Evolutionary conservation across 2,329 filamentous ascomycete species (phyloP).

Genomic region (Monilinia polystroma): DNA sequence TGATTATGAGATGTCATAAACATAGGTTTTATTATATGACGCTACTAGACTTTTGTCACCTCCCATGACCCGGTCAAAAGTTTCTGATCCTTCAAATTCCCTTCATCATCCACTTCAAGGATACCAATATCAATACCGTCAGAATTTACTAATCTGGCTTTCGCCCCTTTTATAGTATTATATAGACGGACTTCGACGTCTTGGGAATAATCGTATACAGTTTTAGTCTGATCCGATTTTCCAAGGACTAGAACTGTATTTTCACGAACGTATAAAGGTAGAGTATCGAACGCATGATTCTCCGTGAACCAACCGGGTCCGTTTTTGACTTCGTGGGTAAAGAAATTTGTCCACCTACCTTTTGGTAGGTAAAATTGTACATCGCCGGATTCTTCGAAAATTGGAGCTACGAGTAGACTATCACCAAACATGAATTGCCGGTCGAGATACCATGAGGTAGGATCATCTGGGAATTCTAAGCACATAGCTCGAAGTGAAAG

Average conservation of each 20-base stretch:
- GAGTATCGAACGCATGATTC: constrained; percentile 48
- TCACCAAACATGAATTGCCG: constrained; percentile 61
- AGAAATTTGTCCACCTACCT: constrained; percentile 52
- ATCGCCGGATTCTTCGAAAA: constrained; percentile 55
- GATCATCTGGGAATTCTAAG: constrained; percentile 59
- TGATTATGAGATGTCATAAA: not conserved
- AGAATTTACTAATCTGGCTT: constrained; percentile 45
- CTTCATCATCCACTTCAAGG: constrained; percentile 44
- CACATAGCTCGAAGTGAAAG: constrained; percentile 57
- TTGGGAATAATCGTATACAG: constrained; percentile 38
- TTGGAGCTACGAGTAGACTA: constrained; percentile 56
- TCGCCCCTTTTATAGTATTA: constrained; percentile 45
- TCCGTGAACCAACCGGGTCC: constrained; percentile 49
- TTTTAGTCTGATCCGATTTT: constrained; percentile 34
- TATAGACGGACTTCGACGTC: constrained; percentile 49
- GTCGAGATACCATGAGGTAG: constrained; percentile 57
- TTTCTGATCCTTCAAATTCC: constrained; percentile 44
- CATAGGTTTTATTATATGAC: not conserved
- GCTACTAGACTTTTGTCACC: constrained; percentile 17
- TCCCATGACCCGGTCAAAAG: constrained; percentile 44
- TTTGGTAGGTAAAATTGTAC: constrained; percentile 57
- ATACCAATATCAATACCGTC: constrained; percentile 46
- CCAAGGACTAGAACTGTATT: constrained; percentile 40
- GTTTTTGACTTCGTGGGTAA: constrained; percentile 44
- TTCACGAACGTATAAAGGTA: constrained; percentile 48